Evolutionary conservation across 768 basidiomycete species (phyloP).

Genomic region (Saitozyma podzolica): DNA sequence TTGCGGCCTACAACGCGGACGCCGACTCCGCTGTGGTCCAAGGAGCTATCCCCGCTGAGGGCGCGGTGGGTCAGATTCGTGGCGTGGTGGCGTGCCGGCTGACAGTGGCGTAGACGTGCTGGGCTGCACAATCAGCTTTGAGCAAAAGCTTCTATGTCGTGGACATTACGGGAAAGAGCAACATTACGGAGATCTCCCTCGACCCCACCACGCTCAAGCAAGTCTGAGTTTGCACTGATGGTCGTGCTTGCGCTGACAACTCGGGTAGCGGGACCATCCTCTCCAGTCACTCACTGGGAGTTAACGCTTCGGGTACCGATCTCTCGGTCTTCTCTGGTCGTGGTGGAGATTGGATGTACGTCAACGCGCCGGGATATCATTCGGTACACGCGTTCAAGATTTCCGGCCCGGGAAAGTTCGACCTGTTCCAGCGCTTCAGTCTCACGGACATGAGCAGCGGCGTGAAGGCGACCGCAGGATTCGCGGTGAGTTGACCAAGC

Average conservation of each 20-base stretch:
- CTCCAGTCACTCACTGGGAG: background rate
- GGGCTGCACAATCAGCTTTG: conserved; percentile 6
- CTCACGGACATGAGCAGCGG: background rate
- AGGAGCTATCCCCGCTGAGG: conserved; percentile 8
- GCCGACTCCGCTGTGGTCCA: background rate
- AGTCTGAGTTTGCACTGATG: conserved; percentile 1
- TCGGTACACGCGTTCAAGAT: conserved; percentile 6
- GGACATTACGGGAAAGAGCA: conserved; percentile 2
- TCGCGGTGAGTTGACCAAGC: background rate
- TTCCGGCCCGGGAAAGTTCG: conserved; percentile 3
- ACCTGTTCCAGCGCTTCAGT: background rate
- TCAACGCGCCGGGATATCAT: background rate
- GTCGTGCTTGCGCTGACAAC: background rate
- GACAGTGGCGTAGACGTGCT: conserved; percentile 7
- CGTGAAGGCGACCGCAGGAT: background rate
- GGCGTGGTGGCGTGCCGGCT: background rate
- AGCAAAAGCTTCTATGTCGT: conserved; percentile 9
- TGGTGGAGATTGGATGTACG: conserved; percentile 4
- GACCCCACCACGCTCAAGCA: conserved; percentile 3
- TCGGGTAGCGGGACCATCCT: conserved; percentile 1
- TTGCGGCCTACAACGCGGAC: background rate
- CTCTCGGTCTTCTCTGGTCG: conserved; percentile 1
- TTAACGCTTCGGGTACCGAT: conserved; percentile 7
- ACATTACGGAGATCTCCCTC: conserved; percentile 10
- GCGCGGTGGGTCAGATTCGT: conserved; percentile 1